A percentile compares a stretch with the other conserved stretches of the same genome.
Evolutionary conservation across 768 basidiomycete genomes (phyloP).

Genomic region (Leccinum truebloodii): DNA sequence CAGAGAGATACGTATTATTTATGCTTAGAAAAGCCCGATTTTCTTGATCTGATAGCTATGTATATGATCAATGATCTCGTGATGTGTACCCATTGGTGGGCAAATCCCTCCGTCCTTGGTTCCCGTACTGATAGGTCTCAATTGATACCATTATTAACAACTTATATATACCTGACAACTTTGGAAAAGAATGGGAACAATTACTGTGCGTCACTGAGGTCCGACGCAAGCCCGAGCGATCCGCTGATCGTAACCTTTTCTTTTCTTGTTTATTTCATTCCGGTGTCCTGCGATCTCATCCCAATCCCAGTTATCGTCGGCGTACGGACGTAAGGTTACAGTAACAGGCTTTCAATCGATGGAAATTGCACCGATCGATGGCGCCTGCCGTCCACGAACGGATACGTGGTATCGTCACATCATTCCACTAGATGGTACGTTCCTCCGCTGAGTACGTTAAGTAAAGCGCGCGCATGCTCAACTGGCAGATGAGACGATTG

Average conservation of each 20-base stretch:
- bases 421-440: neutral
- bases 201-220: neutral
- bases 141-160: slow-evolving; percentile 3
- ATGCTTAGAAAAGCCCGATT: slow-evolving; percentile 20
- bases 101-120: slow-evolving; percentile 15
- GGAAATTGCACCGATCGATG: slow-evolving; percentile 23
- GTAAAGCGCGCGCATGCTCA: neutral
- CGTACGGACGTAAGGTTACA: slow-evolving; percentile 15
- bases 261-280: neutral
- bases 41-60: slow-evolving; percentile 24
- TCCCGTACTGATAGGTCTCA: slow-evolving; percentile 4
- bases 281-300: neutral
- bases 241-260: slow-evolving; percentile 16
- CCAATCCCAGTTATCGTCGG: slow-evolving; percentile 15
- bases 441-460: neutral
- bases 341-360: slow-evolving; percentile 11
- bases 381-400: slow-evolving; percentile 12
- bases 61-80: slow-evolving; percentile 24
- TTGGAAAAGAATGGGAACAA: slow-evolving; percentile 7
- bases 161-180: neutral
- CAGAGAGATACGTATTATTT: slow-evolving; percentile 20
- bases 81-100: slow-evolving; percentile 14
- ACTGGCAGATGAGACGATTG: neutral
- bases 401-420: neutral
- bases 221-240: slow-evolving; percentile 11